Evolutionary conservation across 1,284 basidiomycete genomes (phyloP).

Genomic region (Trametes hirsuta): DNA sequence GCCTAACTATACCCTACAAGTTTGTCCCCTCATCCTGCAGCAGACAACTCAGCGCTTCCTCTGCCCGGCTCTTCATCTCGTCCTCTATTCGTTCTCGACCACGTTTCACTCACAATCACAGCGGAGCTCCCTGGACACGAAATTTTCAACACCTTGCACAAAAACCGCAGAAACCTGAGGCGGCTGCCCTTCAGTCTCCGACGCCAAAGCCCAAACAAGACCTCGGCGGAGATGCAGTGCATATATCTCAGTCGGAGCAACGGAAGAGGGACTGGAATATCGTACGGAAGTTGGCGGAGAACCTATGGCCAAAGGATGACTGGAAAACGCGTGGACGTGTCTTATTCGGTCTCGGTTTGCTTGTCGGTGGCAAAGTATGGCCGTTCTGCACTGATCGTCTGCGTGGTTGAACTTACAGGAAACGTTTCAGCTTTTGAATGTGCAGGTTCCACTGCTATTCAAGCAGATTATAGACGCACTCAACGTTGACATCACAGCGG

Average conservation of each 20-base stretch:
- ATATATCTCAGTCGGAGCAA: constrained; percentile 49
- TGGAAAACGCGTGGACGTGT: constrained; percentile 82
- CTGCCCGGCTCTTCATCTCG: background rate
- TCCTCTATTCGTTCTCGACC: background rate
- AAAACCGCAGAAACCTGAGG: constrained; percentile 11
- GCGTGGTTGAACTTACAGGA: background rate
- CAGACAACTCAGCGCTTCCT: background rate
- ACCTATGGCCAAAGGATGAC: constrained; percentile 78
- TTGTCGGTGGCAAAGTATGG: constrained; percentile 86
- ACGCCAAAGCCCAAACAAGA: constrained; percentile 12
- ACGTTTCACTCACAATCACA: background rate
- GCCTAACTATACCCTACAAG: constrained; percentile 7
- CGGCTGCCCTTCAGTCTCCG: background rate
- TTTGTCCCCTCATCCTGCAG: background rate
- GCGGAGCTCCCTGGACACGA: background rate
- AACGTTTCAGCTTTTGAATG: constrained; percentile 72
- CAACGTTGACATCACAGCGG: constrained; percentile 81
- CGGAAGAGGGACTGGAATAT: constrained; percentile 71
- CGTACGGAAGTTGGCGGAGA: constrained; percentile 61
- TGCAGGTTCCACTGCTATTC: constrained; percentile 97
- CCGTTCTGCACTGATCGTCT: background rate
- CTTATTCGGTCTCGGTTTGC: constrained; percentile 78
- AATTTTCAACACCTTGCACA: constrained; percentile 13
- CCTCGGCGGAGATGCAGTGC: constrained; percentile 19
- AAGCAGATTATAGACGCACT: constrained; percentile 90